These are phyloP conservation scores for Paraphysoderma sedebokerense DNA, from an alignment of 371 early-diverging fungal species.

Conservation along the genomic window DNA sequence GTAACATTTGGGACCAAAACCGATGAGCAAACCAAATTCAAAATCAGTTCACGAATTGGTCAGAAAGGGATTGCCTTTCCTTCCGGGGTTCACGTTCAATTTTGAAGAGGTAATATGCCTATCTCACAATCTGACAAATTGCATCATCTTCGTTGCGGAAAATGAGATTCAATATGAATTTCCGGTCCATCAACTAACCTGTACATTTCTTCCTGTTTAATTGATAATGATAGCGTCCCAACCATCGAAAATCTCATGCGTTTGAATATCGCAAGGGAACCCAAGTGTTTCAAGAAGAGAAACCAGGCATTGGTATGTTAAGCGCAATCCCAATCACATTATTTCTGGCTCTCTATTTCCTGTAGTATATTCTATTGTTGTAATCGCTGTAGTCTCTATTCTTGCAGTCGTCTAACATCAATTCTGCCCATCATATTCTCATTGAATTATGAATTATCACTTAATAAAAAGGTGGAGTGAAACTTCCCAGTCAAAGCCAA, in stretches of 20 bases:
- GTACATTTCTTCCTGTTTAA: no score
- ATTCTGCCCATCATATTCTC: no score
- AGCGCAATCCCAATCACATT: no score
- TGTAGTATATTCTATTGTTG: no score
- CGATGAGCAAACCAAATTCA: neutral
- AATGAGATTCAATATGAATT: no score
- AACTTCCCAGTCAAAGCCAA: slow-evolving; percentile 18
- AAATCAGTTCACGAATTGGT: slow-evolving; percentile 3
- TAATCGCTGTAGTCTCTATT: neutral
- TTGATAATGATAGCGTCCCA: neutral
- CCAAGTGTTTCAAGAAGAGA: slow-evolving; percentile 18
- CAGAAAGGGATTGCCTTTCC: slow-evolving; percentile 21
- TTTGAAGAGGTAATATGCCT: slow-evolving; percentile 20
- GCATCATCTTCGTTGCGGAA: no score
- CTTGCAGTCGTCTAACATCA: slow-evolving; percentile 4
- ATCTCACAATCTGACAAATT: no score
- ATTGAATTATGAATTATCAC: no score
- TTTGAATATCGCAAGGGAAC: slow-evolving; percentile 32
- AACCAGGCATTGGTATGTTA: slow-evolving; percentile 28
- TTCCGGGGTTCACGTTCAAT: slow-evolving; percentile 23
- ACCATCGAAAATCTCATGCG: slow-evolving; percentile 33
- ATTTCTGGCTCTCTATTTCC: neutral
- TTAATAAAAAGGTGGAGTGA: no score
- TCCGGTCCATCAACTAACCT: no score
- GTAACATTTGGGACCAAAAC: no score